Conservation (phyloP, 2,329 filamentous ascomycete species). For the Monilinia laxa region DNA sequence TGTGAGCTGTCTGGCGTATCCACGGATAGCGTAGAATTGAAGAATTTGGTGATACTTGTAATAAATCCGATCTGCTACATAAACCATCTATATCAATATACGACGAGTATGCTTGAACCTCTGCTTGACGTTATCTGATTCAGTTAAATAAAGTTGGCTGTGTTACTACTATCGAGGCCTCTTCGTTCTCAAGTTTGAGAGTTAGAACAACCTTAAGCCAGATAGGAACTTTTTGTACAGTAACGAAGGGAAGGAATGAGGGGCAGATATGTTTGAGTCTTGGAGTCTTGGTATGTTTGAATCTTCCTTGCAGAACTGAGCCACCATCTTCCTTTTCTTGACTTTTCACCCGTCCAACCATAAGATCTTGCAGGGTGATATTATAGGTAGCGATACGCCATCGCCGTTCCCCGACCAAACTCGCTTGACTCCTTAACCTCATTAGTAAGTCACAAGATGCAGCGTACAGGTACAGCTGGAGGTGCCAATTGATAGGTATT, state of each 20-base stretch:
- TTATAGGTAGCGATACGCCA: not conserved
- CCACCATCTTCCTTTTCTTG: no score
- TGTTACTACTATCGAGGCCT: no score
- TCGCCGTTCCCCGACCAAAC: constrained; percentile 3
- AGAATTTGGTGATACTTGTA: not conserved
- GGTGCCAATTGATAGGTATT: no score
- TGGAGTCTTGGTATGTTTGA: not conserved
- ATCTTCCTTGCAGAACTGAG: not conserved
- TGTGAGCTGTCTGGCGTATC: not conserved
- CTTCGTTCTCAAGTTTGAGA: no score
- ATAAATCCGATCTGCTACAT: no score
- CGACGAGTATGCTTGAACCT: no score
- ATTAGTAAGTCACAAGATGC: not conserved
- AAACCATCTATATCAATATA: no score
- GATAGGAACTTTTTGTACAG: not conserved
- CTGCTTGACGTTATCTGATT: no score
- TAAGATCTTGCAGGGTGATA: no score
- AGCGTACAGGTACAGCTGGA: no score
- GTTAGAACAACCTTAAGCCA: not conserved
- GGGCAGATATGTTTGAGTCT: not conserved
- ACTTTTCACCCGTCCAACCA: no score
- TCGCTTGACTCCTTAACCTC: constrained; percentile 14
- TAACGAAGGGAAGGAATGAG: constrained; percentile 18
- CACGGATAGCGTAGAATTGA: not conserved
- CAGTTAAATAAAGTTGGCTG: no score